These are phyloP conservation scores for Didymosphaeria variabile DNA, from an alignment of 2,329 filamentous ascomycete species.

Conservation along the genomic window DNA sequence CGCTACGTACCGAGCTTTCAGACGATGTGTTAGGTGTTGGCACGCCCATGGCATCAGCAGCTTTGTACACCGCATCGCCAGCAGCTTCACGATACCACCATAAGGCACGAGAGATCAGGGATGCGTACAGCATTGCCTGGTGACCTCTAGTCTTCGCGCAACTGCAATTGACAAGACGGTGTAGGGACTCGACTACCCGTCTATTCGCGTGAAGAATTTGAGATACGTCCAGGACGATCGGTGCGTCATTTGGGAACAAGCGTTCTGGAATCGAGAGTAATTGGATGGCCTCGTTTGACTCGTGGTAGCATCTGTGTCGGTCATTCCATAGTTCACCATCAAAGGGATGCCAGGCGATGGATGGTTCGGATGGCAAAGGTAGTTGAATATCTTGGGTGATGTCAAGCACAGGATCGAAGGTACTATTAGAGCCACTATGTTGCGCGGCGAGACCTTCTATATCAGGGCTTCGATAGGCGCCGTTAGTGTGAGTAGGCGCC, in stretches of 20 bases:
- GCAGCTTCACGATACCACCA: constrained; percentile 17
- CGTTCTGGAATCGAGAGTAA: constrained; percentile 13
- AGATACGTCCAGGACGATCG: constrained; percentile 3
- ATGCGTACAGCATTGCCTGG: constrained; percentile 13
- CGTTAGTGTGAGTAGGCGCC: background rate
- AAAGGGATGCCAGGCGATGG: constrained; percentile 1
- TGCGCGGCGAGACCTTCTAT: background rate
- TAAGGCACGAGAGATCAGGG: constrained; percentile 10
- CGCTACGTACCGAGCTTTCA: background rate
- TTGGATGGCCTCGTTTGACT: constrained; percentile 12
- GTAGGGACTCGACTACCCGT: constrained; percentile 4
- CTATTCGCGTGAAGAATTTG: constrained; percentile 15
- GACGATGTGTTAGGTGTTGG: constrained; percentile 5
- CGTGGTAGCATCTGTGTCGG: constrained; percentile 15
- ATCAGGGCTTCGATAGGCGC: background rate
- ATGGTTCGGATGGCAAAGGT: background rate
- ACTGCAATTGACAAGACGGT: constrained; percentile 8
- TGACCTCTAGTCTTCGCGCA: constrained; percentile 7
- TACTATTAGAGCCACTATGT: background rate
- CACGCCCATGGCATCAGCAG: background rate
- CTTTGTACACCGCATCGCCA: background rate
- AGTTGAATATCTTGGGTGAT: constrained; percentile 2
- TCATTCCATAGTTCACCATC: background rate
- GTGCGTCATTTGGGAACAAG: background rate
- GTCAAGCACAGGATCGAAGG: constrained; percentile 6